Evolutionary conservation across 495 filamentous ascomycete genomes (phyloP), one percentile per base, ranked within the genome.

Genomic region (Aspergillus baeticus): DNA sequence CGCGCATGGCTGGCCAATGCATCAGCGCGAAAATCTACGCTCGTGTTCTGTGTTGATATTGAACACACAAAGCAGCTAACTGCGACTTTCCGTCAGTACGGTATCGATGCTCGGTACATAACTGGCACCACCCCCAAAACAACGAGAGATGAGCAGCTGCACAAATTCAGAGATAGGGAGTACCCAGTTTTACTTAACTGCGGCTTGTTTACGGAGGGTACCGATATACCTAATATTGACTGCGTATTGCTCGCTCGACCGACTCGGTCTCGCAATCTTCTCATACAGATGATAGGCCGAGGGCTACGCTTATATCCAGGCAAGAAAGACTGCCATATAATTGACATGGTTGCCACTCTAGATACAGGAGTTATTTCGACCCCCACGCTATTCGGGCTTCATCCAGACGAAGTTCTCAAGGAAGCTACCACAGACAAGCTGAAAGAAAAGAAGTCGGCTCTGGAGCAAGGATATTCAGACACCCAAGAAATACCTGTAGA

Each of bases 261-360:
- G 3, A 99, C 94, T 8, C 83, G 85, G 51, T 98, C 94, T 14
- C 84, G 87, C 18, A 97, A 96, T 59, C 77, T 99, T 7, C 79
- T 99, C 2, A 84, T 96, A 5, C 94, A 99, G 67, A 99, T 99
- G 94, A 96, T 99, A 45, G 94, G 94, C 0, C 84, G 94, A 57
- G 94, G 94, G 0, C 87, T 98, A 81, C 85, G 94, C 33, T 72
- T 96, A 29, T 79, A 87, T 64, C 77, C 87, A 2, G 88, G 80
- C 1, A 99, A 99, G 66, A 69, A 85, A 37, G 83, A 98, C 63
- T 99, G 94, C 61, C 94, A 97, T 68, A 77, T 99, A 43, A 94
- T 99, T 59, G 94, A 99, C 68, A 92, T 99, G 90, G 94, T 98
- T 1, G 84, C 90, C 0, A 87, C 84, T 11, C 74, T 98, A 13